phyloP scores from a whole-genome alignment of 2,329 filamentous ascomycete species.

The Emydomyces testavorans region DNA sequence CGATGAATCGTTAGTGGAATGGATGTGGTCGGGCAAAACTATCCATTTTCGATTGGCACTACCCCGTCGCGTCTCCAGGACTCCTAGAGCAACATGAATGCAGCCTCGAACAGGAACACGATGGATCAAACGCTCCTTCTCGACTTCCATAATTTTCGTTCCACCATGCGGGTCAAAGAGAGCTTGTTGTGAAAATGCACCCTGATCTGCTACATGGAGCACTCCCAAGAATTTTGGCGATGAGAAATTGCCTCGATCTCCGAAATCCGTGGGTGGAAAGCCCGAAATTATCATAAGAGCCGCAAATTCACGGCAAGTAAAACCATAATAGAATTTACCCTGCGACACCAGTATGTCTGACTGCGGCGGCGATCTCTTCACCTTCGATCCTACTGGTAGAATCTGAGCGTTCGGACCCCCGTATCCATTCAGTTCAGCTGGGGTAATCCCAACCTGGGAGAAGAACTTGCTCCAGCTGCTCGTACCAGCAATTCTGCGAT shows the following conservation, averaged over 20 bases:
- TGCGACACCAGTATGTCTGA: background rate
- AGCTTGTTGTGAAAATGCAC: background rate
- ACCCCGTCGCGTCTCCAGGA: background rate
- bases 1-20: background rate
- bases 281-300: background rate
- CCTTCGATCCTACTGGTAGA: background rate
- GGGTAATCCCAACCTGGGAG: background rate
- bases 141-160: background rate
- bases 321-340: background rate
- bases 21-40: background rate
- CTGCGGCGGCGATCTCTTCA: background rate
- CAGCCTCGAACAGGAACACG: background rate
- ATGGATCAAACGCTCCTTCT: background rate
- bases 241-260: background rate
- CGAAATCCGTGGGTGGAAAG: background rate
- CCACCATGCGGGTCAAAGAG: conserved; percentile 1
- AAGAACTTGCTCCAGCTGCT: background rate
- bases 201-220: background rate
- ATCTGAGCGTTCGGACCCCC: background rate
- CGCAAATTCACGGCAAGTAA: background rate
- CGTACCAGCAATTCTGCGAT: background rate
- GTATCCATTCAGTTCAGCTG: background rate
- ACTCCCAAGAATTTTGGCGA: background rate
- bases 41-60: too few relatives aligned
- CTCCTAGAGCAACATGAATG: background rate